A percentile compares a stretch with the other conserved stretches of the same genome.
Evolutionary conservation across 768 basidiomycete species (phyloP).

Genomic region (Auricularia cornea): DNA sequence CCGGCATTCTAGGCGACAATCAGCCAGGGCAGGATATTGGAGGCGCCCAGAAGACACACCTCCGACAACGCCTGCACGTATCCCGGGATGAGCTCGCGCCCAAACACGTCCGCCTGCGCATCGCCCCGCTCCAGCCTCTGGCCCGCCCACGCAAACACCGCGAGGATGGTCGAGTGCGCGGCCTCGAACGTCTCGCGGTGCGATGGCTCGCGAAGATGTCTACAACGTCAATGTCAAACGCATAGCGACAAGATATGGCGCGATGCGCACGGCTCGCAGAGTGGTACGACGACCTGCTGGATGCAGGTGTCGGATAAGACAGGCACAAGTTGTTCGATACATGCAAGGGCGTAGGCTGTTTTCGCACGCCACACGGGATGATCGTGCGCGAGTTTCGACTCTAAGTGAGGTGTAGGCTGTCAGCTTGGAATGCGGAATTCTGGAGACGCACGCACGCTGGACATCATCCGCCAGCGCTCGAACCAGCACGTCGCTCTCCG

Average conservation of each 20-base stretch:
- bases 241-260: constrained; percentile 5
- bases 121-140: constrained; percentile 2
- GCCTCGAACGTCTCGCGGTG: constrained; percentile 80
- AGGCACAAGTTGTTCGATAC: constrained; percentile 70
- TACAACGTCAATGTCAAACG: constrained; percentile 19
- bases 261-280: constrained; percentile 55
- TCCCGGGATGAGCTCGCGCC: constrained; percentile 59
- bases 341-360: constrained; percentile 58
- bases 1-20: constrained; percentile 45
- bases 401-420: constrained; percentile 10
- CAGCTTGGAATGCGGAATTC: neutral
- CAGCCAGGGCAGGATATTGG: no score
- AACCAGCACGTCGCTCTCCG: constrained; percentile 32
- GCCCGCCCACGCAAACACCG: constrained; percentile 45
- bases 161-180: constrained; percentile 74
- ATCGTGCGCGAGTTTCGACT: constrained; percentile 1
- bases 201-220: constrained; percentile 47
- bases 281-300: constrained; percentile 45
- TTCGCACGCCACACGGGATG: constrained; percentile 25
- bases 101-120: constrained; percentile 26
- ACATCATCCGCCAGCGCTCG: constrained; percentile 19
- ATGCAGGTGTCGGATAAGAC: constrained; percentile 46
- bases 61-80: constrained; percentile 65
- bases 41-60: constrained; percentile 30
- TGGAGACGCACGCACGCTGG: constrained; percentile 3